Conservation (phyloP, 441 rosid species). For the Theobroma grandiflorum region DNA sequence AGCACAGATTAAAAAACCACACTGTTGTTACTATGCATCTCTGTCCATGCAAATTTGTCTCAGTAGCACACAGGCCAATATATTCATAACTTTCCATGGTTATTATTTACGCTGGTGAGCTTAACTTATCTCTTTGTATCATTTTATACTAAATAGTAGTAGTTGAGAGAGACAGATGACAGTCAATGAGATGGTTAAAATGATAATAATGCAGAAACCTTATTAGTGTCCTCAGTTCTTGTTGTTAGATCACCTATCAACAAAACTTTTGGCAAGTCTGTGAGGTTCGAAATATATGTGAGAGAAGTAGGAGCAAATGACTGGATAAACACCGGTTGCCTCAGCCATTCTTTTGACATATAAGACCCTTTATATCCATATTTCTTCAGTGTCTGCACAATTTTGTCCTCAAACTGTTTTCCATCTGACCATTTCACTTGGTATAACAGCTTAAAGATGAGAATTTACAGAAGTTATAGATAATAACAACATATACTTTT, state of each 20-base stretch:
- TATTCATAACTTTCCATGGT: no score
- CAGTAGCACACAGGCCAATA: no score
- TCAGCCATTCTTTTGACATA: slow-evolving; percentile 80
- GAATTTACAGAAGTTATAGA: not conserved
- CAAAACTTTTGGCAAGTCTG: slow-evolving; percentile 78
- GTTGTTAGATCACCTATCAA: slow-evolving; percentile 71
- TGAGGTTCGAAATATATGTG: slow-evolving; percentile 62
- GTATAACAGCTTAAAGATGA: slow-evolving; percentile 14
- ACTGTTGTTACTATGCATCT: no score
- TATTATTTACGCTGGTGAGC: not conserved
- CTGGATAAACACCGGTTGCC: slow-evolving; percentile 85
- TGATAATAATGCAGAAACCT: slow-evolving; percentile 52
- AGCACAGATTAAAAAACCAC: no score
- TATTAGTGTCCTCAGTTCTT: slow-evolving; percentile 85
- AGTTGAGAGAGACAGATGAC: not conserved
- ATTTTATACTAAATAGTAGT: not conserved
- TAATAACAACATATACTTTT: not conserved
- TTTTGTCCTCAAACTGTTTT: slow-evolving; percentile 72
- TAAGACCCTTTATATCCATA: slow-evolving; percentile 84
- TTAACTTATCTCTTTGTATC: not conserved
- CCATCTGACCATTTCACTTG: slow-evolving; percentile 90
- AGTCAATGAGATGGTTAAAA: no score
- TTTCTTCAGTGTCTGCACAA: slow-evolving; percentile 70
- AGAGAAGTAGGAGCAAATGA: slow-evolving; percentile 93
- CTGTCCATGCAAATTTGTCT: no score